Conservation (phyloP, 2,329 filamentous ascomycete species). For the Aspergillus terreus region DNA sequence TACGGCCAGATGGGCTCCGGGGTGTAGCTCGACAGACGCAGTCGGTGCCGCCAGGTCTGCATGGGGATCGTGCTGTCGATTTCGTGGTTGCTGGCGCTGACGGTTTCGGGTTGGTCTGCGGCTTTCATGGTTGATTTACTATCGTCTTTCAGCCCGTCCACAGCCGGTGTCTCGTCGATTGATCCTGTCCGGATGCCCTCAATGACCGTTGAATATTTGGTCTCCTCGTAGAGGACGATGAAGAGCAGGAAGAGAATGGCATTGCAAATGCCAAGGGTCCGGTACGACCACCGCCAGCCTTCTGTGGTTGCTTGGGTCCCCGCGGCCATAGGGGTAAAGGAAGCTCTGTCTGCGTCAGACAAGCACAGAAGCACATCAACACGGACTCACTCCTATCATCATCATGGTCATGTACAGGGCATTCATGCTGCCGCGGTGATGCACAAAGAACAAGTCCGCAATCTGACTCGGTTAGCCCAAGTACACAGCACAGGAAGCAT, state of each 20-base stretch:
- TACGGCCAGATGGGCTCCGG: slow-evolving; percentile 27
- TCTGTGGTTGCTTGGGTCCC: slow-evolving; percentile 30
- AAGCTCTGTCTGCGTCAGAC: slow-evolving; percentile 21
- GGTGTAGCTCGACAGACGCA: slow-evolving; percentile 22
- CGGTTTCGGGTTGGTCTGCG: slow-evolving; percentile 1
- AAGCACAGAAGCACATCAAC: slow-evolving; percentile 6
- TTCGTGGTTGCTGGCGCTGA: slow-evolving; percentile 15
- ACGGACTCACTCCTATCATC: slow-evolving; percentile 30
- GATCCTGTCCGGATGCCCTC: slow-evolving; percentile 3
- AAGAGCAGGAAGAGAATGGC: slow-evolving; percentile 26
- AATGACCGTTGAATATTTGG: slow-evolving; percentile 26
- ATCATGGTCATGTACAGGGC: slow-evolving; percentile 45
- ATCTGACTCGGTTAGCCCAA: slow-evolving; percentile 23
- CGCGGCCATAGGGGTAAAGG: slow-evolving; percentile 30
- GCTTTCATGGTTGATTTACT: slow-evolving; percentile 9
- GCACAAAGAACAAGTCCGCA: slow-evolving; percentile 49
- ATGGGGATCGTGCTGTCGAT: slow-evolving; percentile 25
- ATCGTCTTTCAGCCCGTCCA: background rate
- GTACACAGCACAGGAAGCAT: background rate
- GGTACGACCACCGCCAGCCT: slow-evolving; percentile 35
- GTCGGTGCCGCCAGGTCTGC: slow-evolving; percentile 23
- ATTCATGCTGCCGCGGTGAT: slow-evolving; percentile 51
- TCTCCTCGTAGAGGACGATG: slow-evolving; percentile 36
- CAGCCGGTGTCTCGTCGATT: background rate
- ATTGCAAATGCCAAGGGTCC: slow-evolving; percentile 32